Percentiles rank a stretch among this genome's conserved stretches.
phyloP scores from a whole-genome alignment of 2,329 filamentous ascomycete species.

The Septoria linicola region DNA sequence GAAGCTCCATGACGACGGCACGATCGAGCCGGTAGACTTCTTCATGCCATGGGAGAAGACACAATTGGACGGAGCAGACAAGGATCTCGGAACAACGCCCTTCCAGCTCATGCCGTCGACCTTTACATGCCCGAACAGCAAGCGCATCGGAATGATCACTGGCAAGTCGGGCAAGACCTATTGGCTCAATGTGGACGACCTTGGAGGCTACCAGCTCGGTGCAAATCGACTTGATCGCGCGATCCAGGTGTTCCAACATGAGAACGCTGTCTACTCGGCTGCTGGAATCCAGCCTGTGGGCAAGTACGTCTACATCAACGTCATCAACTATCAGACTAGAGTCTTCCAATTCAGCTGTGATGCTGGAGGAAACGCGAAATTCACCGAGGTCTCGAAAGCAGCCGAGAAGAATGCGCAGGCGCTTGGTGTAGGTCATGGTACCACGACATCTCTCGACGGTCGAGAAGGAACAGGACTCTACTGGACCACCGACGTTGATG shows the following conservation, averaged over 20 bases:
- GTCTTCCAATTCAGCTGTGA: slow-evolving; percentile 16
- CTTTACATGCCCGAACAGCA: slow-evolving; percentile 12
- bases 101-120: slow-evolving; percentile 15
- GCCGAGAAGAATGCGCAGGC: slow-evolving; percentile 12
- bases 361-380: slow-evolving; percentile 1
- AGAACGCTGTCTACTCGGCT: slow-evolving; percentile 13
- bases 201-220: slow-evolving; percentile 18
- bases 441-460: slow-evolving; percentile 11
- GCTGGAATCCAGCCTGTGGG: slow-evolving; percentile 9
- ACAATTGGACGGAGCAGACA: slow-evolving; percentile 15
- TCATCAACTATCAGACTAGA: slow-evolving; percentile 7
- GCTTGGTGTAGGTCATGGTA: slow-evolving; percentile 13
- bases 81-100: slow-evolving; percentile 14
- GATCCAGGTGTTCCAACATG: slow-evolving; percentile 15
- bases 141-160: slow-evolving; percentile 15
- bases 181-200: slow-evolving; percentile 12
- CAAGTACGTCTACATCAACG: slow-evolving; percentile 11
- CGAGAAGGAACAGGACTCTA: slow-evolving; percentile 3
- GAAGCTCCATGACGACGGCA: slow-evolving; percentile 3
- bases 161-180: slow-evolving; percentile 14
- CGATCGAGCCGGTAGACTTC: slow-evolving; percentile 12
- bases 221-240: slow-evolving; percentile 12
- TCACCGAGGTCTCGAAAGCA: slow-evolving; percentile 5
- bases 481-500: slow-evolving; percentile 14
- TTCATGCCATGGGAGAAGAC: slow-evolving; percentile 18